Evolutionary conservation across 1,284 basidiomycete genomes (phyloP), one percentile per base, ranked within the genome.

Genomic region (Microbotryum silenes-acaulis): DNA sequence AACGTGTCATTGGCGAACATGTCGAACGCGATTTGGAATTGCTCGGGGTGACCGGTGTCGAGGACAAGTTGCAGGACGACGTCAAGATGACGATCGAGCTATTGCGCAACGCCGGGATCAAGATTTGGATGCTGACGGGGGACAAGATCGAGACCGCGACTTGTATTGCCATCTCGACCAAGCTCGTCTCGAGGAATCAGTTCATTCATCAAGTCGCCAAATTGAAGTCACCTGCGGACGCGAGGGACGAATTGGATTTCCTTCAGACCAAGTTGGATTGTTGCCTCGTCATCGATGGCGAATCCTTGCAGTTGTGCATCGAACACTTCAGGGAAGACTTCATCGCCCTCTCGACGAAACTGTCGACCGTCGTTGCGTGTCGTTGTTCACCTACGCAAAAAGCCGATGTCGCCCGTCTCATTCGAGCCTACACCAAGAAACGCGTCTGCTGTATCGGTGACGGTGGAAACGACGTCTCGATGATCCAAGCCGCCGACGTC

Each of bases 121-220:
- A 91, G 80, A 97, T 99, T 60, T 99, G 96, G 96, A 98, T 99
- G 96, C 79, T 98, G 71, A 99, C 96, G 0, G 96, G 96, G 0
- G 96, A 98, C 78, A 98, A 98, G 79, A 92, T 98, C 65, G 96
- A 99, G 79, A 99, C 96, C 3, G 96, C 96, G 8, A 89, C 93
- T 37, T 97, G 93, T 76, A 98, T 99, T 71, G 93, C 94, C 1
- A 92, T 97, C 65, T 97, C 91, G 45, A 96, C 90, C 33, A 98
- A 97, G 74, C 80, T 98, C 27, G 94, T 98, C 0, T 88, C 91
- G 20, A 81, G 96, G 69, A 92, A 92, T 72, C 96, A 98, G 75
- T 97, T 97, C 74, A 96, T 99, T 44, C 93, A 97, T 71, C 92
- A 97, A 73, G 88, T 97, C 31, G 83, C 94, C 2, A 98, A 97